A percentile compares a stretch with the other conserved stretches of the same genome.
Evolutionary conservation across 257 asterid species (phyloP).

Genomic region (Fraxinus anomala): DNA sequence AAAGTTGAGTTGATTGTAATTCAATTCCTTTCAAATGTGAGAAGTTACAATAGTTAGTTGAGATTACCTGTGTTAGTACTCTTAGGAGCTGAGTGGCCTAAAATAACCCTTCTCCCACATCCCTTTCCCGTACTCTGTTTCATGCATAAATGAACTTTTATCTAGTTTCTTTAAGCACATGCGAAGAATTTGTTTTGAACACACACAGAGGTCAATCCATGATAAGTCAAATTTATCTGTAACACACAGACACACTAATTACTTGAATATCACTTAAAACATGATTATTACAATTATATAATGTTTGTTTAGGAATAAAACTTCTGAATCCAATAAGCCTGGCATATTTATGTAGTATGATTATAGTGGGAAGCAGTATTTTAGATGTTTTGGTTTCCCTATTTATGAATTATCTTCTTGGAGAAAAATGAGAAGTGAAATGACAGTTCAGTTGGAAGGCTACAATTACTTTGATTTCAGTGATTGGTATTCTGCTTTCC

Average conservation of each 20-base stretch:
- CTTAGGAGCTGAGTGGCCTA: neutral
- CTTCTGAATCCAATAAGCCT: neutral
- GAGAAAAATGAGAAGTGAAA: neutral
- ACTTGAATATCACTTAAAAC: neutral
- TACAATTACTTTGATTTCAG: slow-evolving; percentile 13
- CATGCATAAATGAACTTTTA: too few relatives aligned
- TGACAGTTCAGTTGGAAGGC: neutral
- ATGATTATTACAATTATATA: neutral
- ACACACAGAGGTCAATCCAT: too few relatives aligned
- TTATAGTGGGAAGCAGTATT: neutral
- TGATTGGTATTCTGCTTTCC: slow-evolving; percentile 27
- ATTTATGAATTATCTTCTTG: neutral
- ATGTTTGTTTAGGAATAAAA: neutral
- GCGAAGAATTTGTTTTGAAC: too few relatives aligned
- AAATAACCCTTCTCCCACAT: neutral
- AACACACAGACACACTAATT: neutral
- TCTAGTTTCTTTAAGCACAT: too few relatives aligned
- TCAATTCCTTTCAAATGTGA: too few relatives aligned
- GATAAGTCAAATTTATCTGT: neutral
- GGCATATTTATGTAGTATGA: neutral
- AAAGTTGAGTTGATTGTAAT: too few relatives aligned
- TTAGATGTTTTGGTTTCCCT: neutral
- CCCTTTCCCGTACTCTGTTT: neutral
- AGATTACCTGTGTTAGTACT: too few relatives aligned
- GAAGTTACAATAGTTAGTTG: too few relatives aligned